Evolutionary conservation across 2,329 filamentous ascomycete genomes (phyloP), one percentile per base, ranked within the genome.

Genomic region (Alternaria gaisen): DNA sequence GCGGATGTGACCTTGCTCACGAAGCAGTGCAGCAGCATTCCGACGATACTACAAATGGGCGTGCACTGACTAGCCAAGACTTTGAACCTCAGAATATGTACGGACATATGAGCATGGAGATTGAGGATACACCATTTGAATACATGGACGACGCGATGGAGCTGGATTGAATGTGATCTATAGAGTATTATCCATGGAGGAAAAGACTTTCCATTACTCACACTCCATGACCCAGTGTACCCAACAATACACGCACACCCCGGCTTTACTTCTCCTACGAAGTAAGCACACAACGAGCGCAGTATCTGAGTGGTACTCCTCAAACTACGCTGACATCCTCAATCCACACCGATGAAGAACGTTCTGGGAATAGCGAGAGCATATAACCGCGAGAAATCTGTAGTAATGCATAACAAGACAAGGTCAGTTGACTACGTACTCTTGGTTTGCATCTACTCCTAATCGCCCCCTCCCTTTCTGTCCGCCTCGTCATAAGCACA

Each of bases 1-100:
- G 65, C 0, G 90, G 88, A 0, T 81, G 91, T 52, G 88, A 90
- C 52, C 77, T 81, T 28, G 89, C 85, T 0, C 88, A 86, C 61
- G 60, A 42, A 5, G 58, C 73, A 0, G 72, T 88, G 1, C 67
- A 72, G 47, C 56, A 41, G 22, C 56, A 65, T 54, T 26, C 40
- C 14, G 44, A 61, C 3, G 32, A 53, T 11, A 44, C 38, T 36
- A n/a, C 47, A 5, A 66, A 57, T 26, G 63, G 55, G 7, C 58
- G 51, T 18, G 41, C 22, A 6, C 46, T 71, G 18, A 68, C 67
- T 1, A 69, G 67, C 43, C 58, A 44, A n/a, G 70, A 73, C 38
- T 72, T 73, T 16, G 69, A 72, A 54, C 59, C 63, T 11, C 55
- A 61, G 41, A 5, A 56, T 24, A 3, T 55, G 1, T 61, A 67